These are phyloP conservation scores for Tirmania nivea DNA, from an alignment of 495 filamentous ascomycete genomes.

Conservation along the genomic window DNA sequence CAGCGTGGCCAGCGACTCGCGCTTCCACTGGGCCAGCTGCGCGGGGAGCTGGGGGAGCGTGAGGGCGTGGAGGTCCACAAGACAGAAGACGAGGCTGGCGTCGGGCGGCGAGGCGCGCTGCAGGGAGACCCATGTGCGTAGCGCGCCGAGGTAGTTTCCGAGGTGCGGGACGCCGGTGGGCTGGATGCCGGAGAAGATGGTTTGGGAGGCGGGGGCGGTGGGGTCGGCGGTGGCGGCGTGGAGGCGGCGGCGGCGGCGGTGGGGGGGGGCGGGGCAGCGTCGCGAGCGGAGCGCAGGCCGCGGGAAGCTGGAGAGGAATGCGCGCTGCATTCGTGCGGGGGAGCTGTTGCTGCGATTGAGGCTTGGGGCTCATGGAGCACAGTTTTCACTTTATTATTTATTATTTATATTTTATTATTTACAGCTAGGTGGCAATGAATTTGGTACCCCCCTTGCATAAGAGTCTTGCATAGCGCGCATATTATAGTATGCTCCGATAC, in stretches of 20 bases:
- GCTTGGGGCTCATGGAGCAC: too few relatives aligned
- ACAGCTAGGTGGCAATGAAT: too few relatives aligned
- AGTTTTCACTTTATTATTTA: too few relatives aligned
- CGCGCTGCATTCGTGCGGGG: too few relatives aligned
- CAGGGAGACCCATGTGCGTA: slow-evolving; percentile 61
- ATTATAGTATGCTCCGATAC: too few relatives aligned
- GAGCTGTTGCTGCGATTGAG: too few relatives aligned
- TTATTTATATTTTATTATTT: too few relatives aligned
- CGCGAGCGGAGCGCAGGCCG: slow-evolving; percentile 16
- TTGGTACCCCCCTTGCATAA: too few relatives aligned
- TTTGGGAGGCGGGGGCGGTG: background rate
- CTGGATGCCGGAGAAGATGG: slow-evolving; percentile 84
- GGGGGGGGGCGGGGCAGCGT: slow-evolving; percentile 75
- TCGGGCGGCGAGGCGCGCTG: slow-evolving; percentile 37
- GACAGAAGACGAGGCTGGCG: slow-evolving; percentile 50
- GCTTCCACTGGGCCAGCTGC: slow-evolving; percentile 38
- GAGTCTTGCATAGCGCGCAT: too few relatives aligned
- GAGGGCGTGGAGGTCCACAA: slow-evolving; percentile 87
- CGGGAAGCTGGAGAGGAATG: too few relatives aligned
- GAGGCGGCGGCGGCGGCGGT: background rate
- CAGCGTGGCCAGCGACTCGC: slow-evolving; percentile 54
- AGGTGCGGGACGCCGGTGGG: slow-evolving; percentile 90
- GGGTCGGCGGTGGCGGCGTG: background rate
- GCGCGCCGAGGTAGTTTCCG: slow-evolving; percentile 88
- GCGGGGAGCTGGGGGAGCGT: slow-evolving; percentile 44